Percentiles rank a stretch among this genome's conserved stretches.
Evolutionary conservation across 352 stramenopile species (phyloP).

Genomic region (Globisporangium canariense): DNA sequence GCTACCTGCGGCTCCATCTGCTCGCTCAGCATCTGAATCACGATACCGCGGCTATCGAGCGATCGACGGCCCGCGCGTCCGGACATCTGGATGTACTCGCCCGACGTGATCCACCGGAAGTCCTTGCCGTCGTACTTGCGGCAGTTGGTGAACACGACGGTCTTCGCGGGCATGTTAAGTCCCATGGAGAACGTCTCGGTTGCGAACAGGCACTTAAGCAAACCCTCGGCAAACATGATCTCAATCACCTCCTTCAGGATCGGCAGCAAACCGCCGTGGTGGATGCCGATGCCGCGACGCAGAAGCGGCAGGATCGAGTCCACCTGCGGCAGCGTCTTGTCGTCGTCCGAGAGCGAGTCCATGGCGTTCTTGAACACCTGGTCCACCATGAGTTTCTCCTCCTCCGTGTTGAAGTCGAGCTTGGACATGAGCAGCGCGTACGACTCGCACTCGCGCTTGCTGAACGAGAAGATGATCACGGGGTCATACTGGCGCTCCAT

Average conservation of each 20-base stretch:
- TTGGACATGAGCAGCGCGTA: constrained; percentile 92
- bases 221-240: constrained; percentile 90
- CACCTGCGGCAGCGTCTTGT: constrained; percentile 97
- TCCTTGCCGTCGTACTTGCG: constrained; percentile 96
- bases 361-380: constrained; percentile 98
- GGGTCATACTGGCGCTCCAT: constrained; percentile 97
- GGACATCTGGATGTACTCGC: constrained; percentile 96
- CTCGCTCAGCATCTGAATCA: constrained; percentile 99
- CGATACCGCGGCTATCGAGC: constrained; percentile 96
- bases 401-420: constrained; percentile 97
- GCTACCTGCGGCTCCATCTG: constrained; percentile 98
- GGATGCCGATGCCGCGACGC: constrained; percentile 98
- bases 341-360: constrained; percentile 94
- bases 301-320: constrained; percentile 96
- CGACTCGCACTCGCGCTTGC: constrained; percentile 97
- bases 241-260: constrained; percentile 99
- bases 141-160: constrained; percentile 98
- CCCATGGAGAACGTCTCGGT: constrained; percentile 98
- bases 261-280: constrained; percentile 98
- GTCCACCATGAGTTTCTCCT: constrained; percentile 97
- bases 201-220: constrained; percentile 98
- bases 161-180: constrained; percentile 99
- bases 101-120: constrained; percentile 95
- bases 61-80: constrained; percentile 96
- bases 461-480: constrained; percentile 99